Conservation (phyloP, 1,284 basidiomycete genomes). For the Fomitopsis betulina region DNA sequence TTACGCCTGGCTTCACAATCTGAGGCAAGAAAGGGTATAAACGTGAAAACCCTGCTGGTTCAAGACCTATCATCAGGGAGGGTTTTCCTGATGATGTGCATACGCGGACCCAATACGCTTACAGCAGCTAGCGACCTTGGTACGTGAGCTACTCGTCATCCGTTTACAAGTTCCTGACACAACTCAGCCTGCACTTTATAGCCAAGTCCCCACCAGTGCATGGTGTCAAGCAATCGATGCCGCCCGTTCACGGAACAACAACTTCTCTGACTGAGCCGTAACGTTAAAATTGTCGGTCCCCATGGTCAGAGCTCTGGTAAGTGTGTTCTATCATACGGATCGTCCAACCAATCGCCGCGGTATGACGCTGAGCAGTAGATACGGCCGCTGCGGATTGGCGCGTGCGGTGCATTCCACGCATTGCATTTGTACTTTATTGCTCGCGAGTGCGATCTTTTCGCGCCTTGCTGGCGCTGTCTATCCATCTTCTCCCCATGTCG, state of each 20-base stretch:
- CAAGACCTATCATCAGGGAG: too few species aligned
- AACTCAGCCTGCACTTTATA: too few species aligned
- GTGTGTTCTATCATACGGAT: background rate
- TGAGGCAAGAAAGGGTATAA: too few species aligned
- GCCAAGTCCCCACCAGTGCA: too few species aligned
- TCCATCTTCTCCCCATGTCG: background rate
- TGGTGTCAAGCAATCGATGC: too few species aligned
- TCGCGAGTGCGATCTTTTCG: slow-evolving; percentile 2
- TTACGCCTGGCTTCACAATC: too few species aligned
- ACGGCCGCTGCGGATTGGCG: background rate
- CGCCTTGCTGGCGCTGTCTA: background rate
- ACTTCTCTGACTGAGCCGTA: background rate
- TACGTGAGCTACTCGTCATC: too few species aligned
- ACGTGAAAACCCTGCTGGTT: too few species aligned
- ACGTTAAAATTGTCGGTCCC: background rate
- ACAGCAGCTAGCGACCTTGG: too few species aligned
- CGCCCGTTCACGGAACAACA: background rate
- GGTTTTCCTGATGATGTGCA: too few species aligned
- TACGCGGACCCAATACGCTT: too few species aligned
- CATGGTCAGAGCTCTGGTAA: background rate
- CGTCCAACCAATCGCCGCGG: background rate
- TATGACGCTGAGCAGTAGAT: background rate
- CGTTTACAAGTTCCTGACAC: too few species aligned
- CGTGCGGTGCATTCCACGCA: background rate
- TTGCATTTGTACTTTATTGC: background rate